Evolutionary conservation across 805 yeast genomes (phyloP), one percentile per base, ranked within the genome.

Genomic region (Ogataea nakhonphanomensis): DNA sequence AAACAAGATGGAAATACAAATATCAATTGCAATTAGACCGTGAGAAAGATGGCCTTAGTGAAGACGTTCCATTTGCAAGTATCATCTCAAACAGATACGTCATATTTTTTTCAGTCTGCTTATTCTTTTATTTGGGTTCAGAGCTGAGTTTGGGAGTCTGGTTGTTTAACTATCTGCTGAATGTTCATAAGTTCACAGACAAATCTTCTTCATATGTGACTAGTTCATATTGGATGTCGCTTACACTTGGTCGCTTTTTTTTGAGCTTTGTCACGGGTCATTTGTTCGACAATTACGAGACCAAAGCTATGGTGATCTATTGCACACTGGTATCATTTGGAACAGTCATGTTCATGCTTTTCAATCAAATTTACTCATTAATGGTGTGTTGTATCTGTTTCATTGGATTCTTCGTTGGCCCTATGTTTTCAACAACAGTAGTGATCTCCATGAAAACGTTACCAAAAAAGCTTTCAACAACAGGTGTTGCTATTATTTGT

Each of bases 401-500:
- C 8, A 58, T 71, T n/a, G 81, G 79, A 1, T 61, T 67, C 34
- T 63, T 68, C 35, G 74, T 74, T 8, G 81, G 81, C 7, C 81
- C 81, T 8, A 60, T 74, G 8, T 75, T 73, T 59, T 89, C 95
- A 1, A 79, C 90, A 6, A 76, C 84, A 0, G 78, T 84, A 36
- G 75, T 83, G 10, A 73, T 81, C 8, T 71, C 87, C 1, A 60
- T 84, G 33, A 76, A 78, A 39, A 64, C 78, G 2, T 58, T 87
- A 30, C 95, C 95, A 0, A 60, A 64, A 21, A 70, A 68, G 29
- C 62, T 73, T 37, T 84, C 83, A 38, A 74, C 84, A 8, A 62
- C 77, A 12, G 90, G 88, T 1, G 71, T 87, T 7, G 90, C 95
- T 0, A 67, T 84, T 39, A 76, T 83, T 14, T 79, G 89, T 41